A percentile compares a stretch with the other conserved stretches of the same genome.
phyloP scores from a whole-genome alignment of 106 monocot species.

The Triglochin maritima region DNA sequence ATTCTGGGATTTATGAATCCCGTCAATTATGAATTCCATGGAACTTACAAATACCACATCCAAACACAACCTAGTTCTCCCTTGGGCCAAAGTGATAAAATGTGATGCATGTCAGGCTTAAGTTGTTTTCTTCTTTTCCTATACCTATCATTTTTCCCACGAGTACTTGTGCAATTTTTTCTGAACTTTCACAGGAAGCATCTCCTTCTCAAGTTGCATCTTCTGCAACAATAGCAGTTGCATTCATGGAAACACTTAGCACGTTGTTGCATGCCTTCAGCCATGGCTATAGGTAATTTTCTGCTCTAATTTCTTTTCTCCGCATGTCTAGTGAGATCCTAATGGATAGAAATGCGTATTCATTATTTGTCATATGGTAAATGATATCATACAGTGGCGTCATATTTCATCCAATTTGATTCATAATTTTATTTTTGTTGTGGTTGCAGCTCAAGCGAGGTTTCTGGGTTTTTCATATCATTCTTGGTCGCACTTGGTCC shows the following conservation, averaged over 20 bases:
- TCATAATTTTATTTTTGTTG: neutral
- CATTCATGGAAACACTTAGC: constrained; percentile 93
- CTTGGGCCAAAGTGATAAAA: neutral
- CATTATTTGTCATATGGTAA: no score
- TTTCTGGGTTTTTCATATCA: constrained; percentile 77
- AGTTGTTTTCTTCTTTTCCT: neutral
- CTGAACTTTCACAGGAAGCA: constrained; percentile 59
- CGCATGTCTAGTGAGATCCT: no score
- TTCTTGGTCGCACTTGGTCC: constrained; percentile 91
- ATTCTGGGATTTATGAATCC: no score
- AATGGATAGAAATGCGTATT: no score
- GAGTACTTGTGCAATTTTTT: neutral
- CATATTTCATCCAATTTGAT: neutral
- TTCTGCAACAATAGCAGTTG: constrained; percentile 85
- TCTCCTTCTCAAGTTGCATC: constrained; percentile 96
- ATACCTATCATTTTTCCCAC: neutral
- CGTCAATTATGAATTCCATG: no score
- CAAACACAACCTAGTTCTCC: neutral
- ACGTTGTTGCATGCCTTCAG: constrained; percentile 53
- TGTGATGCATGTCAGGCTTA: neutral
- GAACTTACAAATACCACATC: no score
- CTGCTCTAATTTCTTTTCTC: neutral
- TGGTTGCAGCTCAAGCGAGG: constrained; percentile 62
- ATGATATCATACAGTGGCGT: no score
- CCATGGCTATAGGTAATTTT: constrained; percentile 45